Conservation (phyloP, 768 basidiomycete genomes). For the Pleurotus citrinopileatus region DNA sequence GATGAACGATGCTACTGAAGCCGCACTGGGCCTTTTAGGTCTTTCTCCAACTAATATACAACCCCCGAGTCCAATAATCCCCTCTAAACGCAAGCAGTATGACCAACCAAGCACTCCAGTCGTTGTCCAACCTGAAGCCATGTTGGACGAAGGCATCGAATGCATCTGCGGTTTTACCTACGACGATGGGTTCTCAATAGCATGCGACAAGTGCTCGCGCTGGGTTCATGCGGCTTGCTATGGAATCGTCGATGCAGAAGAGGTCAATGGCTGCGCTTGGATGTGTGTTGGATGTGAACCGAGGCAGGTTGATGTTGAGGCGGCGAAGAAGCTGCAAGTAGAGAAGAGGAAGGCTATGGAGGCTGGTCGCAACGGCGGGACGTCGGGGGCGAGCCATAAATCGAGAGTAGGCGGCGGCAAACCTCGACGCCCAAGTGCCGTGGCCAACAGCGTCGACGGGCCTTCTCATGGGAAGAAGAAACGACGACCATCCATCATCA, state of each 20-base stretch:
- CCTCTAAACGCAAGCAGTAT: constrained; percentile 37
- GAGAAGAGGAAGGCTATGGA: constrained; percentile 31
- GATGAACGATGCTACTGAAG: constrained; percentile 51
- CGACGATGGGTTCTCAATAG: constrained; percentile 85
- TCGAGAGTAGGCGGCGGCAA: constrained; percentile 27
- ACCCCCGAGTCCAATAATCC: constrained; percentile 30
- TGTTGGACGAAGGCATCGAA: constrained; percentile 43
- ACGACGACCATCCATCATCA: constrained; percentile 20
- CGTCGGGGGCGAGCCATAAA: constrained; percentile 20
- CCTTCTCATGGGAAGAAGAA: constrained; percentile 28
- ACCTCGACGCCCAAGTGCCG: constrained; percentile 31
- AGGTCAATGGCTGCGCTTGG: constrained; percentile 69
- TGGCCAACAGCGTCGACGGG: constrained; percentile 37
- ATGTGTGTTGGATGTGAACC: constrained; percentile 70
- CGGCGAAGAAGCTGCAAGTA: constrained; percentile 43
- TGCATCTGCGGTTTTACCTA: constrained; percentile 75
- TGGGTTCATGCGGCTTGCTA: constrained; percentile 89
- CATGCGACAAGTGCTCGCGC: constrained; percentile 76
- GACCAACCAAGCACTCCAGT: constrained; percentile 10
- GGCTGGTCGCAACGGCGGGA: constrained; percentile 14
- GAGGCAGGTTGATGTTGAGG: constrained; percentile 42
- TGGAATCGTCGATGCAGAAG: constrained; percentile 45
- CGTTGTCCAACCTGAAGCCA: constrained; percentile 12
- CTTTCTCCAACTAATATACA: constrained; percentile 37
- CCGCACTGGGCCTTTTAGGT: constrained; percentile 54